These are phyloP conservation scores for Monosporascus sp. DNA, from an alignment of 2,329 filamentous ascomycete genomes.

Conservation along the genomic window DNA sequence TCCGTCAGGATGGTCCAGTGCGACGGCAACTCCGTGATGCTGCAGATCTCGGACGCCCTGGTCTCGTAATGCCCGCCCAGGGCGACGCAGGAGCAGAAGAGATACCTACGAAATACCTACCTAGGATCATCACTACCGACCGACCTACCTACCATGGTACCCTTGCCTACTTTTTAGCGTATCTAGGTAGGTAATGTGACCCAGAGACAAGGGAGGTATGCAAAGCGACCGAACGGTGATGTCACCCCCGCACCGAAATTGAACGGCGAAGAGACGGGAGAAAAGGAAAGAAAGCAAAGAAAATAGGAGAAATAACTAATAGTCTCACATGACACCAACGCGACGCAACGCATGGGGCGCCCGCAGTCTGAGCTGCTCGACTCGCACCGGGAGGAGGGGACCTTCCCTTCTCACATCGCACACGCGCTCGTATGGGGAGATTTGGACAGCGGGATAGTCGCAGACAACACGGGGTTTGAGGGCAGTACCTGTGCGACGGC, in stretches of 20 bases:
- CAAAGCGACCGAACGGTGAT: not conserved
- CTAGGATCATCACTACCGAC: too few relatives aligned
- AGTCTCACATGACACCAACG: not conserved
- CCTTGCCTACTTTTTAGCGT: not conserved
- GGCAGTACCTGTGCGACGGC: not conserved
- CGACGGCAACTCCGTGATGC: constrained; percentile 48
- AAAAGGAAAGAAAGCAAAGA: not conserved
- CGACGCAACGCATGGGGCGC: not conserved
- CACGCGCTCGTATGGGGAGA: not conserved
- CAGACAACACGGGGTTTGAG: not conserved
- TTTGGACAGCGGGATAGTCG: not conserved
- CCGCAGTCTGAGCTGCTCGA: not conserved
- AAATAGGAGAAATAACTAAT: too few relatives aligned
- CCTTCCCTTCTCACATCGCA: not conserved
- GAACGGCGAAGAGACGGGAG: not conserved
- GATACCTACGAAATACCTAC: not conserved
- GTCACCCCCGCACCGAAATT: not conserved
- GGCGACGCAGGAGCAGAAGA: not conserved
- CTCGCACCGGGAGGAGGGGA: not conserved
- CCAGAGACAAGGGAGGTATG: too few relatives aligned
- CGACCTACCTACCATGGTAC: not conserved
- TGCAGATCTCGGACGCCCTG: constrained; percentile 64
- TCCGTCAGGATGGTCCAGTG: constrained; percentile 61
- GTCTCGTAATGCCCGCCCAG: constrained; percentile 3
- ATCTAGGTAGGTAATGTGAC: not conserved